Evolutionary conservation across 352 stramenopile genomes (phyloP).

Genomic region (Globisporangium recalcitrans): DNA sequence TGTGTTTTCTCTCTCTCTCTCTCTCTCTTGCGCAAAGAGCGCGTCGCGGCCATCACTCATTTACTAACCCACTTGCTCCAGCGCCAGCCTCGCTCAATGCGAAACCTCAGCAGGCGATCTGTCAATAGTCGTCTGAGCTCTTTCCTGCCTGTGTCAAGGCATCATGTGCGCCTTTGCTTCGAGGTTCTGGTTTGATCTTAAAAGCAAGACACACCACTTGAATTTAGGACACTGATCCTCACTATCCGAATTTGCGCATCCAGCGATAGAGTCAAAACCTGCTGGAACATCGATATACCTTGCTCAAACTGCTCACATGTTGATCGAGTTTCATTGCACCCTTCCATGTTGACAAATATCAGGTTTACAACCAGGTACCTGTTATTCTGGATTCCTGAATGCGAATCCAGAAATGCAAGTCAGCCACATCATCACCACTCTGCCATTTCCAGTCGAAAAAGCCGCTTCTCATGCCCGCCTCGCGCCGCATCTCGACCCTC

Average conservation of each 20-base stretch:
- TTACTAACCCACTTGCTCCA: not conserved
- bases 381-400: not conserved
- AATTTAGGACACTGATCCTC: not conserved
- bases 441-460: not conserved
- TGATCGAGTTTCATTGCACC: too few relatives aligned
- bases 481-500: slow-evolving; percentile 24
- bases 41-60: not conserved
- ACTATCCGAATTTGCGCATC: slow-evolving; percentile 1
- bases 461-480: slow-evolving; percentile 7
- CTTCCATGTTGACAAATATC: not conserved
- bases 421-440: not conserved
- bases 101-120: not conserved
- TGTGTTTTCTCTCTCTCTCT: not conserved
- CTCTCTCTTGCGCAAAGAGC: not conserved
- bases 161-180: not conserved
- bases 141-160: not conserved
- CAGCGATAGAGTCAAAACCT: too few relatives aligned
- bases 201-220: not conserved
- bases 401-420: not conserved
- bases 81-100: not conserved
- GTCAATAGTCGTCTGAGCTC: not conserved
- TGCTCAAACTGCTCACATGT: not conserved
- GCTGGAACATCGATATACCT: not conserved
- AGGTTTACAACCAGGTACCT: not conserved
- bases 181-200: not conserved